phyloP scores from a whole-genome alignment of 2,329 filamentous ascomycete genomes.

The Aureobasidium melanogenum region DNA sequence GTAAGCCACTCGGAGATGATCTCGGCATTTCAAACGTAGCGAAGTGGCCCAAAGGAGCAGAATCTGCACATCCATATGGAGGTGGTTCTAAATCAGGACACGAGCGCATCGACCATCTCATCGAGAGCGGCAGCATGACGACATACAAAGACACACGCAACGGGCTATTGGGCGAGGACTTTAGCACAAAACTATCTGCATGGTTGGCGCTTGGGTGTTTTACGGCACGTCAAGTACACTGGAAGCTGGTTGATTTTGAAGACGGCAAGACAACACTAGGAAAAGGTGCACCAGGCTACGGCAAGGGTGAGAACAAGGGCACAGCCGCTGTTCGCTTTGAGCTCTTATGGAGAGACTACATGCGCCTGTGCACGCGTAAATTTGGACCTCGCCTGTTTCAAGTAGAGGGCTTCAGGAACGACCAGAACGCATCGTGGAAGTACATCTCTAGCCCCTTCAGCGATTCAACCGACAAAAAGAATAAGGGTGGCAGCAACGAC shows the following conservation, averaged over 20 bases:
- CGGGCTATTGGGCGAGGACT: constrained; percentile 59
- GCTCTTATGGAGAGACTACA: constrained; percentile 72
- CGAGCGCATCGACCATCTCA: constrained; percentile 51
- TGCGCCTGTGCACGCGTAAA: constrained; percentile 66
- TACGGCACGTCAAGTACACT: constrained; percentile 64
- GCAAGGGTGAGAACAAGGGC: constrained; percentile 62
- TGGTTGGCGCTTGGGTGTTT: constrained; percentile 65
- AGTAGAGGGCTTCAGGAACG: constrained; percentile 53
- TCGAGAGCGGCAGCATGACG: constrained; percentile 52
- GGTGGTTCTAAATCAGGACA: constrained; percentile 58
- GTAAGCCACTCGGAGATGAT: constrained; percentile 47
- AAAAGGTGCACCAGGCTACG: constrained; percentile 44
- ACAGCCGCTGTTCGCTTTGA: constrained; percentile 63
- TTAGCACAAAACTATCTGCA: constrained; percentile 66
- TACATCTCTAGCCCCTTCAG: constrained; percentile 26
- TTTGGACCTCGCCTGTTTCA: constrained; percentile 58
- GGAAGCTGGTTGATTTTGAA: constrained; percentile 59
- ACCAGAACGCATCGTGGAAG: constrained; percentile 26
- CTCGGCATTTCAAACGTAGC: constrained; percentile 45
- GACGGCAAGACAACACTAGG: constrained; percentile 43
- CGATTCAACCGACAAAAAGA: constrained; percentile 26
- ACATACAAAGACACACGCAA: constrained; percentile 64
- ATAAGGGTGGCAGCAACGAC: constrained; percentile 39
- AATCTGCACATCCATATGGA: constrained; percentile 55
- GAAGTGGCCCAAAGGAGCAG: constrained; percentile 41